Conservation (phyloP, 345 rosid genomes). For the Cochlearia excelsa region DNA sequence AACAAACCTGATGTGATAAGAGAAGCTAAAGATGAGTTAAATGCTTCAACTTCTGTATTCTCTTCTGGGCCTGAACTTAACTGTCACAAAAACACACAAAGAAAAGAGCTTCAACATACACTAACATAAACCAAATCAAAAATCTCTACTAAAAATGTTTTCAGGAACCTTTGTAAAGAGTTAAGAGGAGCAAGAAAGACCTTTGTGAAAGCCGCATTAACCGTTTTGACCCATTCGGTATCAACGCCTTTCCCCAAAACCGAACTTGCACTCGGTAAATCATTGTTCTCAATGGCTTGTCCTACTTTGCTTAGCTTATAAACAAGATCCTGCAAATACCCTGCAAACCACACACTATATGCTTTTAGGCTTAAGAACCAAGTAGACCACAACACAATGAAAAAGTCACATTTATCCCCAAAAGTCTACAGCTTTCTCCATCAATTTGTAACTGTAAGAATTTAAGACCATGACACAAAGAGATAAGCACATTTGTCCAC, state of each 20-base stretch:
- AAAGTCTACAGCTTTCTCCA: background rate
- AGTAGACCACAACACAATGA: background rate
- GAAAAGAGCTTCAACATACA: constrained; percentile 12
- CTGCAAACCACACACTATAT: constrained; percentile 38
- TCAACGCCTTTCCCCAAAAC: constrained; percentile 71
- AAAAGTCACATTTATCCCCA: background rate
- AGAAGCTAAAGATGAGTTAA: constrained; percentile 72
- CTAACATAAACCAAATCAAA: constrained; percentile 4
- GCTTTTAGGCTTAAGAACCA: constrained; percentile 18
- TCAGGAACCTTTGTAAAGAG: background rate
- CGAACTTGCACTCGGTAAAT: constrained; percentile 58
- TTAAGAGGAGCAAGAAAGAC: constrained; percentile 32
- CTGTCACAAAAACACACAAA: constrained; percentile 39
- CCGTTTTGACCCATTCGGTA: constrained; percentile 71
- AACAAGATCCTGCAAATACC: constrained; percentile 83
- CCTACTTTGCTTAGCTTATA: constrained; percentile 89
- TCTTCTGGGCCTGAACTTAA: constrained; percentile 69
- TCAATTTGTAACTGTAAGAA: background rate
- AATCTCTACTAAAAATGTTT: background rate
- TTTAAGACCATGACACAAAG: constrained; percentile 11
- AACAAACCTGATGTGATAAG: constrained; percentile 72
- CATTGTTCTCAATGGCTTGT: constrained; percentile 82
- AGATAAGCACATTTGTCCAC: background rate
- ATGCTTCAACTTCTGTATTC: constrained; percentile 61
- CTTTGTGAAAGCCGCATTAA: constrained; percentile 70